phyloP scores from a whole-genome alignment of 2,329 filamentous ascomycete species.

The Curvularia hawaiiensis region DNA sequence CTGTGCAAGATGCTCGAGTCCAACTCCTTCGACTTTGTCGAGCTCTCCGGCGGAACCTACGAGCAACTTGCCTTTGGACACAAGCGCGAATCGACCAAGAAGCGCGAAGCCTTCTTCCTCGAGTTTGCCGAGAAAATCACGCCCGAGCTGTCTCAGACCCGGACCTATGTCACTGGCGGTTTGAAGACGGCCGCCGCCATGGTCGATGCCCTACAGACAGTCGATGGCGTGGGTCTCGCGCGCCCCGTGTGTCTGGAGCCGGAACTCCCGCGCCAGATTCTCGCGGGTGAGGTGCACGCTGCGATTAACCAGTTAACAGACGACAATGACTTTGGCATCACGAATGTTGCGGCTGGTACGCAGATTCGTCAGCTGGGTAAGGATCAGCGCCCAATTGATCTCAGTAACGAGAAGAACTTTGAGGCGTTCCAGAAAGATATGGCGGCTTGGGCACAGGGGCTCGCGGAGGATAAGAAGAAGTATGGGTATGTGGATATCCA shows the following conservation, averaged over 20 bases:
- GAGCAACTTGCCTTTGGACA: conserved; percentile 59
- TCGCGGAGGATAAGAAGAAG: conserved; percentile 48
- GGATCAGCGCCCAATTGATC: conserved; percentile 59
- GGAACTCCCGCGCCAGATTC: conserved; percentile 51
- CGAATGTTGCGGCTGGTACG: conserved; percentile 54
- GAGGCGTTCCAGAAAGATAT: conserved; percentile 57
- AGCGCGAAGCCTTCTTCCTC: conserved; percentile 65
- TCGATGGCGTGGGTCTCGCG: conserved; percentile 66
- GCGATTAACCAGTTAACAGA: conserved; percentile 57
- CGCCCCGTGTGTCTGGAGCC: conserved; percentile 60
- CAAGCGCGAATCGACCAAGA: conserved; percentile 59
- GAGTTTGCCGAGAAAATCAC: conserved; percentile 62
- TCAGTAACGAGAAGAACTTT: conserved; percentile 55
- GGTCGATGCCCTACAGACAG: conserved; percentile 61
- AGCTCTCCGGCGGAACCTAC: conserved; percentile 66
- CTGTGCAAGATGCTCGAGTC: conserved; percentile 57
- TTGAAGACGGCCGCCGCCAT: conserved; percentile 62
- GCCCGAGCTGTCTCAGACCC: conserved; percentile 61
- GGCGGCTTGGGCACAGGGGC: conserved; percentile 50
- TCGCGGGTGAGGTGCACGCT: conserved; percentile 50
- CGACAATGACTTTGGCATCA: conserved; percentile 59
- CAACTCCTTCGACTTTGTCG: conserved; percentile 61
- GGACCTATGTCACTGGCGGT: conserved; percentile 64
- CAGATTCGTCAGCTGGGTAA: conserved; percentile 61
- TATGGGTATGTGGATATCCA: conserved; percentile 55